Percentiles rank a stretch among this genome's conserved stretches.
phyloP scores from a whole-genome alignment of 2,329 filamentous ascomycete species.

The Knufia fluminis region DNA sequence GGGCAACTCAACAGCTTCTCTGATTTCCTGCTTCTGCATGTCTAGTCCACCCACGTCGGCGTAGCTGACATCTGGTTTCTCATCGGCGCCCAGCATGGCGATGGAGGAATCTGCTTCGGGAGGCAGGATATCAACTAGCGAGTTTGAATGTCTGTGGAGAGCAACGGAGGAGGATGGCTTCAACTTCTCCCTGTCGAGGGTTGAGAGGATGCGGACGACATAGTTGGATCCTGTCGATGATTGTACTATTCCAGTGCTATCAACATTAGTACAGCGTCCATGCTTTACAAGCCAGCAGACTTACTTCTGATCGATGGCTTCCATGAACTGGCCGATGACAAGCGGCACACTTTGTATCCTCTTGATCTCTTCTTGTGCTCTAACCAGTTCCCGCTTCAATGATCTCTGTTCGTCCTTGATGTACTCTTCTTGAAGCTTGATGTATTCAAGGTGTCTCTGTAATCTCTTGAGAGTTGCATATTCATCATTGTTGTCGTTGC shows the following conservation, averaged over 20 bases:
- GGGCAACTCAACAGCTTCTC: slow-evolving; percentile 92
- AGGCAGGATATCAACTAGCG: slow-evolving; percentile 95
- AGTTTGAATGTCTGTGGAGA: slow-evolving; percentile 95
- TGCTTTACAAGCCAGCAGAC: not conserved
- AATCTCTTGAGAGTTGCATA: slow-evolving; percentile 95
- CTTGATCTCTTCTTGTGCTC: slow-evolving; percentile 98
- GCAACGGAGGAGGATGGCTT: slow-evolving; percentile 97
- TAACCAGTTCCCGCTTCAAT: slow-evolving; percentile 90
- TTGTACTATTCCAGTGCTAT: slow-evolving; percentile 92
- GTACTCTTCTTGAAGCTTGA: slow-evolving; percentile 97
- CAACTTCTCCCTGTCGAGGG: slow-evolving; percentile 92
- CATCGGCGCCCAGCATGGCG: slow-evolving; percentile 90
- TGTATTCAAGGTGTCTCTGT: slow-evolving; percentile 92
- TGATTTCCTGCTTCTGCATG: slow-evolving; percentile 99
- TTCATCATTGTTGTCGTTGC: slow-evolving; percentile 75
- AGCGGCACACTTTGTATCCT: slow-evolving; percentile 96
- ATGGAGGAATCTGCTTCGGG: slow-evolving; percentile 98
- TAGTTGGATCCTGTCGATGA: slow-evolving; percentile 98
- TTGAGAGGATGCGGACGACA: slow-evolving; percentile 94
- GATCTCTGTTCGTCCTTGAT: slow-evolving; percentile 99
- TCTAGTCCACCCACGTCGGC: slow-evolving; percentile 95
- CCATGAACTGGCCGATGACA: slow-evolving; percentile 99
- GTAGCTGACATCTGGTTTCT: slow-evolving; percentile 98
- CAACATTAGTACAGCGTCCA: not conserved
- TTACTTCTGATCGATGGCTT: slow-evolving; percentile 97